Percentiles rank a stretch among this genome's conserved stretches.
Evolutionary conservation across 2,329 filamentous ascomycete species (phyloP).

Genomic region (Diplodia mutila): DNA sequence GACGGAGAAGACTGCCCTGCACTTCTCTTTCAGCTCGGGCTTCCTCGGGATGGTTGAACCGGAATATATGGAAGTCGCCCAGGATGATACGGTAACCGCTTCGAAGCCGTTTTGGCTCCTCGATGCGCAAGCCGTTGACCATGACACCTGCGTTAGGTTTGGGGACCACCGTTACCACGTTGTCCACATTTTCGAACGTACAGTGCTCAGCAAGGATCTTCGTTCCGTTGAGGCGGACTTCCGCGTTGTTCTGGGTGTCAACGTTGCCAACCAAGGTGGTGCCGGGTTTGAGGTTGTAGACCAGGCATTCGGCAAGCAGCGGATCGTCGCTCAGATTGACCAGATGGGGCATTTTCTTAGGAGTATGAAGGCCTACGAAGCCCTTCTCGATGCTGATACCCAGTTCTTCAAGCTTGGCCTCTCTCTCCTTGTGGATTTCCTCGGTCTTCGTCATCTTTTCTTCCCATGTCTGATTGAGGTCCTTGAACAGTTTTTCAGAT

Average conservation of each 20-base stretch:
- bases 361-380: constrained; percentile 90
- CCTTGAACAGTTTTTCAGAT: constrained; percentile 92
- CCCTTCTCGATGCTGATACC: constrained; percentile 99
- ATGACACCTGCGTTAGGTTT: constrained; percentile 93
- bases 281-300: constrained; percentile 97
- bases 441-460: constrained; percentile 94
- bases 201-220: constrained; percentile 93
- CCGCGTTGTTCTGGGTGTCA: constrained; percentile 78
- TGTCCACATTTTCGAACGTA: constrained; percentile 89
- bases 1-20: constrained; percentile 74
- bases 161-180: constrained; percentile 87
- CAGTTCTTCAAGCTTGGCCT: constrained; percentile 91
- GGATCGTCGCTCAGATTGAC: constrained; percentile 87
- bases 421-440: constrained; percentile 95
- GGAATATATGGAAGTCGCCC: constrained; percentile 97
- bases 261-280: constrained; percentile 93
- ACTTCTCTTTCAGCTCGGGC: constrained; percentile 90
- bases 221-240: constrained; percentile 91
- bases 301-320: constrained; percentile 89
- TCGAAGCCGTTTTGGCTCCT: constrained; percentile 81
- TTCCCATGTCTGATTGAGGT: constrained; percentile 99
- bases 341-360: constrained; percentile 98
- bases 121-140: constrained; percentile 92
- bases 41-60: constrained; percentile 97
- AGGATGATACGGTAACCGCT: constrained; percentile 95